Percentiles rank a stretch among this genome's conserved stretches.
These are phyloP conservation scores for Panus rudis DNA, from an alignment of 768 basidiomycete genomes.

Conservation along the genomic window DNA sequence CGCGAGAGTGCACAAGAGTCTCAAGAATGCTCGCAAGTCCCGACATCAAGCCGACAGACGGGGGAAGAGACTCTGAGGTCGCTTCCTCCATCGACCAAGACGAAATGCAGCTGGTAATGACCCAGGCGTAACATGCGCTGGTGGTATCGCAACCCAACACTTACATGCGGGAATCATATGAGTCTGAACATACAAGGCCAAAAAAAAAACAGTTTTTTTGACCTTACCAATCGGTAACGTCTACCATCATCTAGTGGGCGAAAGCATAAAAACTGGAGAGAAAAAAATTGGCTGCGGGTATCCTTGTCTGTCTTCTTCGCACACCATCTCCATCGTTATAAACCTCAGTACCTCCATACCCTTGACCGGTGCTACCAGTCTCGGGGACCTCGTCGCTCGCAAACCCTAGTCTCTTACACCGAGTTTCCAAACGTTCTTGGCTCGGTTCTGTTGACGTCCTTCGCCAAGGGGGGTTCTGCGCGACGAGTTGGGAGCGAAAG, in stretches of 20 bases:
- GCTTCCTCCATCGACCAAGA: slow-evolving; percentile 34
- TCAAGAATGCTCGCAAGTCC: too few species aligned
- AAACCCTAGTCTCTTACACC: too few species aligned
- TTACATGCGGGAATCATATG: too few species aligned
- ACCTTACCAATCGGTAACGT: slow-evolving; percentile 66
- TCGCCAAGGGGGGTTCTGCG: slow-evolving; percentile 19
- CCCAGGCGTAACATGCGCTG: slow-evolving; percentile 17
- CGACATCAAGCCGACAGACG: too few species aligned
- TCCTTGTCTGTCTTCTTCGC: slow-evolving; percentile 37
- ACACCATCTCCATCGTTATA: background rate
- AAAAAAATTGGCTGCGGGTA: slow-evolving; percentile 99
- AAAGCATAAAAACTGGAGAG: too few species aligned
- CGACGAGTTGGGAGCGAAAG: slow-evolving; percentile 21
- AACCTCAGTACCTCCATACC: background rate
- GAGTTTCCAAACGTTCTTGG: too few species aligned
- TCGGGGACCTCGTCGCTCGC: too few species aligned
- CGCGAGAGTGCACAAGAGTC: too few species aligned
- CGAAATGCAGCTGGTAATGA: slow-evolving; percentile 53
- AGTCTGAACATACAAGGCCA: slow-evolving; percentile 22
- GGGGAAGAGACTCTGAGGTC: slow-evolving; percentile 25
- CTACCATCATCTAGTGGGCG: slow-evolving; percentile 51
- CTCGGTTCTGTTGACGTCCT: slow-evolving; percentile 14
- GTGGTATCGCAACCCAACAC: too few species aligned
- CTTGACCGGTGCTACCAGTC: too few species aligned
- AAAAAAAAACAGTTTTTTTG: slow-evolving; percentile 22